Percentiles rank a stretch among this genome's conserved stretches.
Conservation (phyloP, 2,329 filamentous ascomycete genomes). For the Penicillium brasilianum region DNA sequence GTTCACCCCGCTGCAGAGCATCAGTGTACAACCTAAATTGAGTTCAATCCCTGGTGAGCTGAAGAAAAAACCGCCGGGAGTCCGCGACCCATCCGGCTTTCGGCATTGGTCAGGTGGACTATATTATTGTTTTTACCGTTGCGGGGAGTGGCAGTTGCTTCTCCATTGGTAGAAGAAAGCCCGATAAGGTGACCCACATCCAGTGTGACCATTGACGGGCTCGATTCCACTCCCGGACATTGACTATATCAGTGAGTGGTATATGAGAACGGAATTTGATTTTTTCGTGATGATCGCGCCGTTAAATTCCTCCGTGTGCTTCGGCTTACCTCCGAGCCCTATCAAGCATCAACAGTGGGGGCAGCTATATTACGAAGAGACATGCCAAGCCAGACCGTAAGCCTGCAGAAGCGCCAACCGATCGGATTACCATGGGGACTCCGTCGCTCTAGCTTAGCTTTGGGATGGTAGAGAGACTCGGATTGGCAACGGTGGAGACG, state of each 20-base stretch:
- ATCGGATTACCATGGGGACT: background rate
- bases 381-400: background rate
- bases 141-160: background rate
- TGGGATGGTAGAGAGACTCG: background rate
- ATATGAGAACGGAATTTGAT: background rate
- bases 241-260: background rate
- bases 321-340: background rate
- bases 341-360: background rate
- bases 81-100: background rate
- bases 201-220: conserved; percentile 9
- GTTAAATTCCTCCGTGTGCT: background rate
- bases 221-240: conserved; percentile 4
- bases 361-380: background rate
- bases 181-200: conserved; percentile 4
- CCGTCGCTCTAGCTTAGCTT: background rate
- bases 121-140: background rate
- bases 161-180: background rate
- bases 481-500: background rate
- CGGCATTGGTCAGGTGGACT: background rate
- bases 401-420: background rate
- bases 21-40: background rate
- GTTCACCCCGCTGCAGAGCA: background rate
- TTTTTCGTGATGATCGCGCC: too few species aligned
- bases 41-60: background rate
- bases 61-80: conserved; percentile 1